Base-by-base conservation (phyloP, 108 stramenopile species). In the Fragilaria radians region DNA sequence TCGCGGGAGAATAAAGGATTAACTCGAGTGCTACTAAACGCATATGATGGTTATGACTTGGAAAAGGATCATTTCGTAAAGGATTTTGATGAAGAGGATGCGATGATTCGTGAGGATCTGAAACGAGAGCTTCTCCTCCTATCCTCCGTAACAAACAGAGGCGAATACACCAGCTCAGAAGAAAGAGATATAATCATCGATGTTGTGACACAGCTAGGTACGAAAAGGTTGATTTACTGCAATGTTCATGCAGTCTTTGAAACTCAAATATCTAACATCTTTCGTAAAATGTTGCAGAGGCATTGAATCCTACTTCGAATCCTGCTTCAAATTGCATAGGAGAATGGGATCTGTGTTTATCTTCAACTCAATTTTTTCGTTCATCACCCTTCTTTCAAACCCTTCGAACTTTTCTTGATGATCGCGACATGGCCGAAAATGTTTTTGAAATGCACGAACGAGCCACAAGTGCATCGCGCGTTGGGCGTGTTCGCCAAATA, bases 351-450 rank as follows among this genome's bases (percentile, higher is more conserved):
- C 71, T 91, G 28, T 77, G 78, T 32, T 72, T 81, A 50, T 71
- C 75, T 33, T 79, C 71, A n/a, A 91, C 89, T 1, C 89, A 91
- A 66, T 74, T 85, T 29, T 91, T 91, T 68, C 80, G 85, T 2
- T 81, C 79, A 2, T 81, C 79, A 67, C 86, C 89, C 1, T 91
- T 91, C 68, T 91, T 91, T 45, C 77, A 80, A 49, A 60, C 86
- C 24, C 70, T 88, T 34, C 72, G 86, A 18, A 63, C 76, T 0
- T 71, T 76, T 30, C 84, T 86, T 46, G 71, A 81, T 19, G 81
- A 85, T 61, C 71, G 75, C 26, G 65, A 70, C 3, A 66, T 83
- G 45, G 77, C 83, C 9, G 80, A 86, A 22, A 88, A 82, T 66
- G 82, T 62, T 3, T 88, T 88, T 61, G 73, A 78, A 48, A 65